phyloP scores from a whole-genome alignment of 352 stramenopile species.

The Pythium dissimile region DNA sequence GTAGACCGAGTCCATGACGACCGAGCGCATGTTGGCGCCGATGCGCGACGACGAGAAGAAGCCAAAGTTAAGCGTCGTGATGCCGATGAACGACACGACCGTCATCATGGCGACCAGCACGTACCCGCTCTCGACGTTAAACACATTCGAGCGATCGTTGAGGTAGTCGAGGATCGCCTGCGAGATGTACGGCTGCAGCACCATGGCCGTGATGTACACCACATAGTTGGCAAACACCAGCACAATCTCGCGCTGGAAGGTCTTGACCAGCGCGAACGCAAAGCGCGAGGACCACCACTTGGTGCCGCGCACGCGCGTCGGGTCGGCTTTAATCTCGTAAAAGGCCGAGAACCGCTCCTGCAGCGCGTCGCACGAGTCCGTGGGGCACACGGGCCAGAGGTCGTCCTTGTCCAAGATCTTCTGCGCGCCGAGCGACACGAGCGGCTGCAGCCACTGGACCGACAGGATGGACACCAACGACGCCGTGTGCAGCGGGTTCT shows the following conservation, averaged over 20 bases:
- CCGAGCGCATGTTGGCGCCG: slow-evolving; percentile 33
- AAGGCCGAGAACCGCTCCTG: slow-evolving; percentile 21
- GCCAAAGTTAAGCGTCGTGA: slow-evolving; percentile 32
- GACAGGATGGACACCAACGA: slow-evolving; percentile 31
- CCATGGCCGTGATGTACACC: slow-evolving; percentile 28
- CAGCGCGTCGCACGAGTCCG: slow-evolving; percentile 27
- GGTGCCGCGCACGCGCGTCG: not conserved
- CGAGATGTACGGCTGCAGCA: slow-evolving; percentile 33
- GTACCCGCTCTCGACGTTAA: slow-evolving; percentile 28
- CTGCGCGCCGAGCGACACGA: slow-evolving; percentile 32
- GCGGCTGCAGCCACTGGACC: slow-evolving; percentile 32
- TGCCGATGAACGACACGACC: slow-evolving; percentile 27
- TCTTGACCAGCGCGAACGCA: slow-evolving; percentile 23
- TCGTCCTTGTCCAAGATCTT: slow-evolving; percentile 40
- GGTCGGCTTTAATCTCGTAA: slow-evolving; percentile 14
- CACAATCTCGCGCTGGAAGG: slow-evolving; percentile 23
- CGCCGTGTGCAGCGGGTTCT: slow-evolving; percentile 34
- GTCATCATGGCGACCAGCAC: slow-evolving; percentile 32
- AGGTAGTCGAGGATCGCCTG: slow-evolving; percentile 36
- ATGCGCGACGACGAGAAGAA: slow-evolving; percentile 29
- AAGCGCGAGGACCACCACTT: slow-evolving; percentile 21
- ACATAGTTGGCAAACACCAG: slow-evolving; percentile 24
- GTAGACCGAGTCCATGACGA: slow-evolving; percentile 39
- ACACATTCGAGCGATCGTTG: slow-evolving; percentile 23
- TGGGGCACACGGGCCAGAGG: slow-evolving; percentile 30